These are phyloP conservation scores for Silene coronaria DNA, from an alignment of 179 eudicot genomes.

Conservation along the genomic window DNA sequence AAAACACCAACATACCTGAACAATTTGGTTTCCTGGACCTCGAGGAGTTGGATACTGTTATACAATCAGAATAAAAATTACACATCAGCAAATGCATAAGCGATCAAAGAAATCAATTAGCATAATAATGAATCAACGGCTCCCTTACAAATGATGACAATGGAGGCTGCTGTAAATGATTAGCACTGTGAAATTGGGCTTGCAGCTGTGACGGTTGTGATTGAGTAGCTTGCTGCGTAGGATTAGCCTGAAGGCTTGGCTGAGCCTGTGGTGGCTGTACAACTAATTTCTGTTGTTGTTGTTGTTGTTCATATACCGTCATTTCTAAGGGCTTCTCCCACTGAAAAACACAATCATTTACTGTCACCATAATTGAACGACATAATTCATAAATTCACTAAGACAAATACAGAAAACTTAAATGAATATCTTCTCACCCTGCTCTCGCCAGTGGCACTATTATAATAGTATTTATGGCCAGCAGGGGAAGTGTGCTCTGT, in stretches of 20 bases:
- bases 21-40: slow-evolving; percentile 36
- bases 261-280: slow-evolving; percentile 45
- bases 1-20: slow-evolving; percentile 43
- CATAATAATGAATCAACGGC: background rate
- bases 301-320: slow-evolving; percentile 56
- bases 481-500: slow-evolving; percentile 93
- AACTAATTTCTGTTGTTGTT: slow-evolving; percentile 45
- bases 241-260: slow-evolving; percentile 38
- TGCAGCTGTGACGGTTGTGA: slow-evolving; percentile 39
- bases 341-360: slow-evolving; percentile 34
- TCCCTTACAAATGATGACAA: slow-evolving; percentile 49
- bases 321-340: slow-evolving; percentile 87
- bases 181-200: slow-evolving; percentile 26
- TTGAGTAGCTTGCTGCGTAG: slow-evolving; percentile 50
- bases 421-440: slow-evolving; percentile 43
- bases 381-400: background rate
- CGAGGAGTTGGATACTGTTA: slow-evolving; percentile 64
- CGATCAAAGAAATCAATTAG: background rate
- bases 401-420: background rate
- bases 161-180: slow-evolving; percentile 50
- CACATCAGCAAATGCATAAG: slow-evolving; percentile 6
- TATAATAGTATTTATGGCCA: slow-evolving; percentile 87
- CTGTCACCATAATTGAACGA: background rate
- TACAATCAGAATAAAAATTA: slow-evolving; percentile 7
- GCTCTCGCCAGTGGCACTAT: slow-evolving; percentile 84